Evolutionary conservation across 257 asterid genomes (phyloP), one percentile per base, ranked within the genome.

Genomic region (Echites panduratus): DNA sequence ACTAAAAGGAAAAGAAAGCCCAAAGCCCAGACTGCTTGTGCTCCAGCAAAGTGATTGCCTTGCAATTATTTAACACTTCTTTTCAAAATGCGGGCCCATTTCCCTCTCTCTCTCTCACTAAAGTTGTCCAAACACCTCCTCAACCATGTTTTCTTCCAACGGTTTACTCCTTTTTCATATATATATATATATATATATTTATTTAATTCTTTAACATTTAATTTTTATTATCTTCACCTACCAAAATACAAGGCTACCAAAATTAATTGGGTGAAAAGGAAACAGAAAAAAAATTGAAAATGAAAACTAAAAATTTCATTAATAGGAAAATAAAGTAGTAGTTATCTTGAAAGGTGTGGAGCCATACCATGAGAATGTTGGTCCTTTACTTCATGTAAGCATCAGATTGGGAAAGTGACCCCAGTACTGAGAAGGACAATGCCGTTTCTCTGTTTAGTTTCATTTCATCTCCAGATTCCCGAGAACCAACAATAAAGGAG

Each of bases 301-400:
- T 16, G 2, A 20, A 20, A 8, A 6, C 17, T 5, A 10, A 53
- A 19, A 22, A 49, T 17, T 27, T 27, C 19, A 59, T 8, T 38
- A 66, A 43, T 14, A 6, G 20, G 19, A 4, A 40, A 17, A 20
- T 38, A 13, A 48, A 38, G n/a, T 74, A 52, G 50, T 32, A 64
- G 57, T 70, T 61, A 79, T 52, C 26, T 66, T 77, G 54, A 82
- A 45, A 79, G 77, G 5, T 14, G 89, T 85, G 93, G 93, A 87
- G 92, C 90, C 93, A 87, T 82, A 84, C 95, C 91, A 89, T 88
- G 92, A 85, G 97, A 89, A 92, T 92, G 96, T 92, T 86, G 88
- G 98, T 83, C 85, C 83, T 80, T 82, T 71, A 79, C 74, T 83
- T 82, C 80, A 81, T 85, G 88, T 81, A 82, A 85, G 70, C 72